Percentiles rank a stretch among this genome's conserved stretches.
These are phyloP conservation scores for Suhomyces sp. DNA, from an alignment of 805 yeast genomes.

Conservation along the genomic window DNA sequence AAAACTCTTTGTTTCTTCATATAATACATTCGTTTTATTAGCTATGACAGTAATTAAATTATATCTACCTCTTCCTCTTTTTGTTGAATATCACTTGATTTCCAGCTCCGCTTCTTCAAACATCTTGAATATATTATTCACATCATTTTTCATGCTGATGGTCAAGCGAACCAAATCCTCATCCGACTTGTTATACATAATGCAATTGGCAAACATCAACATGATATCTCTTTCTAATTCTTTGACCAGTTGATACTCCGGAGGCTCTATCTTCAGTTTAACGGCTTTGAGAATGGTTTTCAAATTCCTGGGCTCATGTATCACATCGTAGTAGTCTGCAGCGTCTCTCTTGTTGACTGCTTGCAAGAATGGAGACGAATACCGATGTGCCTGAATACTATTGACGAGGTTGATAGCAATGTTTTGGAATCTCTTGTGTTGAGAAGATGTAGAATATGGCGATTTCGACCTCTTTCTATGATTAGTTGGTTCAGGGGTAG, in stretches of 20 bases:
- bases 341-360: constrained; percentile 71
- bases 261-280: constrained; percentile 38
- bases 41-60: too few species aligned
- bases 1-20: too few species aligned
- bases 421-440: constrained; percentile 57
- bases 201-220: constrained; percentile 79
- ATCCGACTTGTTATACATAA: constrained; percentile 73
- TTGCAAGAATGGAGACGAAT: constrained; percentile 68
- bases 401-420: constrained; percentile 61
- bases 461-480: constrained; percentile 16
- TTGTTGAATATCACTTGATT: constrained; percentile 4
- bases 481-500: constrained; percentile 6
- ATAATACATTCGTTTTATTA: too few species aligned
- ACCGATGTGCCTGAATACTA: constrained; percentile 67
- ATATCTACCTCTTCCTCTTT: too few species aligned
- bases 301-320: constrained; percentile 66
- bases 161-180: constrained; percentile 64
- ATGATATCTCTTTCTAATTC: constrained; percentile 68
- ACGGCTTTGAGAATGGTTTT: constrained; percentile 59
- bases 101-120: constrained; percentile 54
- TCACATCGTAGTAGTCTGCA: constrained; percentile 60
- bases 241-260: constrained; percentile 51
- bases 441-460: constrained; percentile 11
- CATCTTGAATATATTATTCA: constrained; percentile 53
- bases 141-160: constrained; percentile 68